A percentile compares a stretch with the other conserved stretches of the same genome.
Evolutionary conservation across 2,329 filamentous ascomycete genomes (phyloP).

Genomic region (Macroventuria anomochaeta): DNA sequence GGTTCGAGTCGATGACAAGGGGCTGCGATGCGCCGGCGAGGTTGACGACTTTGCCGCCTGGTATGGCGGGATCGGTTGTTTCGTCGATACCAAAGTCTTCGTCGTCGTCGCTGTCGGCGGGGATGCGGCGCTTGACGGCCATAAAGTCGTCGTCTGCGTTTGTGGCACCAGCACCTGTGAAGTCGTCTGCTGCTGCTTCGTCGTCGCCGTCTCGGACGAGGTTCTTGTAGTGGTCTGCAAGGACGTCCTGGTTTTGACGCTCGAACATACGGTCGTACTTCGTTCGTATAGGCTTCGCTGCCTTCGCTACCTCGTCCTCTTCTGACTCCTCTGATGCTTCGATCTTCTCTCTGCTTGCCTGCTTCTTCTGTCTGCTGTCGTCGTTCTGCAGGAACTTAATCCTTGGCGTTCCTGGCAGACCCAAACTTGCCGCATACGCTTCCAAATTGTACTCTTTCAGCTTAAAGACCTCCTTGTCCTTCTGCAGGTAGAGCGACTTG

Average conservation of each 20-base stretch:
- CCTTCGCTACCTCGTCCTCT: conserved; percentile 57
- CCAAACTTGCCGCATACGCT: conserved; percentile 82
- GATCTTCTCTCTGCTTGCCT: conserved; percentile 73
- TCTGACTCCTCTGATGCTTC: conserved; percentile 67
- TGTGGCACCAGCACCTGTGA: conserved; percentile 39
- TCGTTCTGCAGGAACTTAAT: conserved; percentile 94
- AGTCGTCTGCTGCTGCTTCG: conserved; percentile 49
- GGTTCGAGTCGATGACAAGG: conserved; percentile 89
- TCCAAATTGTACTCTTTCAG: conserved; percentile 83
- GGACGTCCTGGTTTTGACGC: conserved; percentile 90
- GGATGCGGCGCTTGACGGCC: conserved; percentile 85
- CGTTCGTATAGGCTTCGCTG: conserved; percentile 76
- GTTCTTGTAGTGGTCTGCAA: conserved; percentile 92
- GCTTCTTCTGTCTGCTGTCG: conserved; percentile 85
- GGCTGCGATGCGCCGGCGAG: conserved; percentile 71
- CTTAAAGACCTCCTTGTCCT: conserved; percentile 90
- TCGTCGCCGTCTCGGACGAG: conserved; percentile 67
- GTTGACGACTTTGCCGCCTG: conserved; percentile 65
- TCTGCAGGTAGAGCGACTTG: conserved; percentile 83
- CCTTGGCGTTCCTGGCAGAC: conserved; percentile 86
- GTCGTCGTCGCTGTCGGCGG: conserved; percentile 66
- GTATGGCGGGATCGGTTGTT: conserved; percentile 44
- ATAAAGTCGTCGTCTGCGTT: conserved; percentile 83
- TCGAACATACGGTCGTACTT: conserved; percentile 99
- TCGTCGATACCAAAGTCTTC: conserved; percentile 53